A percentile compares a stretch with the other conserved stretches of the same genome.
Evolutionary conservation across 2,329 filamentous ascomycete species (phyloP).

Genomic region (Colletotrichum noveboracense): DNA sequence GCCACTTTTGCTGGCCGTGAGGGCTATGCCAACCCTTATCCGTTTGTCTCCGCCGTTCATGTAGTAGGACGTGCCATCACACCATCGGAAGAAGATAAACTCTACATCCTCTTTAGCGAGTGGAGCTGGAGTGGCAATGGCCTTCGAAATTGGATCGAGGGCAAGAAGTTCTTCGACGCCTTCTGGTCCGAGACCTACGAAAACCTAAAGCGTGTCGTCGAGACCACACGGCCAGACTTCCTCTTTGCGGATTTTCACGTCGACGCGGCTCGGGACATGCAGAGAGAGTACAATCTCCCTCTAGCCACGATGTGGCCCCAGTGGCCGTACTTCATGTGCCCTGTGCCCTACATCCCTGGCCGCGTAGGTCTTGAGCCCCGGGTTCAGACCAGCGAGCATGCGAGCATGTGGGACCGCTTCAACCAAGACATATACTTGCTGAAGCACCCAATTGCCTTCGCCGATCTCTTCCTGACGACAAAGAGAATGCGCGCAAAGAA

Average conservation of each 20-base stretch:
- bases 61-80: background rate
- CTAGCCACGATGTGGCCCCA: conserved; percentile 45
- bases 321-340: conserved; percentile 43
- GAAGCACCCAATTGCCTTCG: background rate
- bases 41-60: background rate
- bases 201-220: conserved; percentile 25
- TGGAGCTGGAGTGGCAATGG: conserved; percentile 33
- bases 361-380: conserved; percentile 44
- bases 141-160: background rate
- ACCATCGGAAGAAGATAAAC: background rate
- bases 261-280: conserved; percentile 45
- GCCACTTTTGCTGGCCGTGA: background rate
- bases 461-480: conserved; percentile 1
- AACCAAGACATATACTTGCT: conserved; percentile 6
- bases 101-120: background rate
- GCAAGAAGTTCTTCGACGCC: conserved; percentile 35
- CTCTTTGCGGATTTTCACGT: conserved; percentile 48
- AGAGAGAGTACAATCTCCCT: conserved; percentile 39
- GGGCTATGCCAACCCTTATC: background rate
- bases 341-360: conserved; percentile 44
- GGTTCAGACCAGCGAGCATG: conserved; percentile 40
- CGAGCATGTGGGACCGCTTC: conserved; percentile 40
- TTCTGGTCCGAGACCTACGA: conserved; percentile 38
- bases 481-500: conserved; percentile 33
- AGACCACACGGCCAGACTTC: conserved; percentile 33